Base-by-base conservation (phyloP, 257 asterid species). In the Anisodus tanguticus region DNA sequence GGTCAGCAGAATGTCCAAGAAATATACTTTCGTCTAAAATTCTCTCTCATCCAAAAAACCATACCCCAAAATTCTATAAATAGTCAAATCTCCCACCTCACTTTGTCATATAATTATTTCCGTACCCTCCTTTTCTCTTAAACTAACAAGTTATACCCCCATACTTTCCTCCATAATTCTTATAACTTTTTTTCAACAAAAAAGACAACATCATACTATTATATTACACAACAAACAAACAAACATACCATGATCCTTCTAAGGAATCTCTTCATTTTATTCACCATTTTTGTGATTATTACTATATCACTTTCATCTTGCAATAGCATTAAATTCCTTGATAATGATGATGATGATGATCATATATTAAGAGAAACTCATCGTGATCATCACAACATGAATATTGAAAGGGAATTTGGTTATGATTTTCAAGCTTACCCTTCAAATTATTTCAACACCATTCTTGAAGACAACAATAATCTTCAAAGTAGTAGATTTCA, bases 381-480 rank as follows among this genome's bases (percentile, higher is more conserved):
- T 6, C 62, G 12, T 12, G 47, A 49, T 51, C 22, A 22, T 51
- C 76, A 68, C 51, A 74, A 49, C 4, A 49, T 19, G 39, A 74
- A 49, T 76, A 51, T 51, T 76, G 45, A 76, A 76, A 54, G 3
- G 22, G 94, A 91, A 85, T 49, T 83, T n/a, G 90, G 93, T 51
- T 69, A 87, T 41, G 90, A 86, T 72, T 86, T 85, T 66, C 85
- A 66, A 47, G 93, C 92, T 59, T 87, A 79, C 41, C 95, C 92
- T 51, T 89, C 88, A 16, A 82, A 80, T 86, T 82, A 83, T 12
- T 60, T 78, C 58, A 80, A 80, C 66, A 2, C 66, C 37, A 83
- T 80, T 64, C 19, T 41, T 39, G 86, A 53, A 70, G 58, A 86
- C 26, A 84, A 84, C 17, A 39, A 82, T 22, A 53, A 84, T 8